Base-by-base conservation (phyloP, 345 rosid genomes). In the Melaleuca alternifolia region DNA sequence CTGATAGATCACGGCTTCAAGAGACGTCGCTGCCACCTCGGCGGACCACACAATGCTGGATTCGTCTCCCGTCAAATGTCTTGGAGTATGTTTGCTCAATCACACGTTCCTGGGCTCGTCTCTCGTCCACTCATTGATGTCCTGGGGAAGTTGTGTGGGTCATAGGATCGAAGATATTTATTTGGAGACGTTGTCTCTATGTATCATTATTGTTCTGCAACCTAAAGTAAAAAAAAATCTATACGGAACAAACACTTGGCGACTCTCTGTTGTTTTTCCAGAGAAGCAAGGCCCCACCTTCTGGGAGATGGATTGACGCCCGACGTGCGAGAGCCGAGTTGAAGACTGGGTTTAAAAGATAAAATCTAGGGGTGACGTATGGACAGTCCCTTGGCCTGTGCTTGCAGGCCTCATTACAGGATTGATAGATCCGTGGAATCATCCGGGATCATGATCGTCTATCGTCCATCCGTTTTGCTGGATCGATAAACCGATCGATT, bases 211-310 rank as follows among this genome's bases (percentile, higher is more conserved):
- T 13, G 18, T 61, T 37, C 9, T 15, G 18, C 37, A 61, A 61
- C 30, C 37, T 61, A 61, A 1, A 61, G 0, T 0, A 18, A 6
- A 9, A 37, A 18, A 61, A 61, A n/a, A n/a, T 61, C 10, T 28
- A n/a, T 9, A 28, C 37, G 37, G 37, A 61, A 61, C 18, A 0
- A 12, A n/a, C 30, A 2, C 0, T 28, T 61, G 3, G 3, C 7
- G 20, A 28, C 14, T 16, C 7, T 28, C 41, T 11, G 5, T 28
- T 62, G 76, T 62, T 62, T 41, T 62, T 7, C 76, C 41, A 30
- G 11, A 15, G 21, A 62, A 62, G 76, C 76, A 15, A 28, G 11
- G 11, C 76, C 76, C 11, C 41, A 28, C 41, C 76, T 14, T 28
- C 41, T 7, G 41, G 21, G 21, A 62, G 14, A 62, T 41, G 76